Percentiles rank a stretch among this genome's conserved stretches.
Conservation (phyloP, 2,329 filamentous ascomycete species). For the Fusarium abutilonis region DNA sequence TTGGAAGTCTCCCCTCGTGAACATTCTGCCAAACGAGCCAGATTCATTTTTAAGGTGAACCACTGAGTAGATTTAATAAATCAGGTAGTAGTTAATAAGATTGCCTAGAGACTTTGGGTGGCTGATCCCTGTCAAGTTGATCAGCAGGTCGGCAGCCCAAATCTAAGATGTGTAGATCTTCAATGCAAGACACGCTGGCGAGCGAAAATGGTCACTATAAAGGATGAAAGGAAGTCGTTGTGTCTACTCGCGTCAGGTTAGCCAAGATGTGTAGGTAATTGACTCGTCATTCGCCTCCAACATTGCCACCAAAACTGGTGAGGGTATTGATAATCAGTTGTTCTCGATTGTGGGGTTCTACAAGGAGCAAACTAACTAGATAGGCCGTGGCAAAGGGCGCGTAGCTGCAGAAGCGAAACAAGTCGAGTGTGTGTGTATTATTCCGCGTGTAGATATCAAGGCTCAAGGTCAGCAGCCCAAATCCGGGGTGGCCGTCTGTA, state of each 20-base stretch:
- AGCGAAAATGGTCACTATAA: background rate
- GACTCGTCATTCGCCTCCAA: background rate
- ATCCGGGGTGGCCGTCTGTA: conserved; percentile 26
- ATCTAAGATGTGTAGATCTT: conserved; percentile 5
- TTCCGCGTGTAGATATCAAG: background rate
- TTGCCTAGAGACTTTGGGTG: too few species aligned
- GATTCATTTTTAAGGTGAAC: too few species aligned
- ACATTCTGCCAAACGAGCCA: too few species aligned
- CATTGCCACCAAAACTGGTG: conserved; percentile 13
- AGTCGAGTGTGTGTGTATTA: conserved; percentile 3
- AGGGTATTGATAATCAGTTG: background rate
- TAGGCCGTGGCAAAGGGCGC: conserved; percentile 7
- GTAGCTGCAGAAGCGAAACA: conserved; percentile 9
- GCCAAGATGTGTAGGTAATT: conserved; percentile 1
- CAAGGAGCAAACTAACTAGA: background rate
- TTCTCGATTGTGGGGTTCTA: background rate
- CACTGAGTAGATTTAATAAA: too few species aligned
- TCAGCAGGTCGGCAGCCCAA: conserved; percentile 11
- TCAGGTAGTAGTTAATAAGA: too few species aligned
- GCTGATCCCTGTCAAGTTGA: conserved; percentile 23
- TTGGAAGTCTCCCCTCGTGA: too few species aligned
- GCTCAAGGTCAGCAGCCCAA: conserved; percentile 23
- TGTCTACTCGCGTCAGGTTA: conserved; percentile 2
- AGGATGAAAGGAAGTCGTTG: background rate
- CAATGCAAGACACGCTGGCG: conserved; percentile 17